A percentile compares a stretch with the other conserved stretches of the same genome.
These are phyloP conservation scores for Triglochin maritima DNA, from an alignment of 106 monocot species.

Conservation along the genomic window DNA sequence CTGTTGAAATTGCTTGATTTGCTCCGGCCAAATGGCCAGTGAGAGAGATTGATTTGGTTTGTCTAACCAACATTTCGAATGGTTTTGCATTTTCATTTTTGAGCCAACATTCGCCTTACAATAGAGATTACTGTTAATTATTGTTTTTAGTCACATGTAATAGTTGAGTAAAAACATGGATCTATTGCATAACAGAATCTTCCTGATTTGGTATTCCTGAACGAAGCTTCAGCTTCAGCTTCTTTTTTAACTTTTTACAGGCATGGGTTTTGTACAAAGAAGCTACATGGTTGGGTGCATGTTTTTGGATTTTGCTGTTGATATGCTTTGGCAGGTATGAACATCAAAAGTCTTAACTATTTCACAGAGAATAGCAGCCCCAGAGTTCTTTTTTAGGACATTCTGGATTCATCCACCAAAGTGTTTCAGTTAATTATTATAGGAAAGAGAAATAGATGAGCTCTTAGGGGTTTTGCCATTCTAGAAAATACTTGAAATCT, in stretches of 20 bases:
- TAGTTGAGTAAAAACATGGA: neutral
- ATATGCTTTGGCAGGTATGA: conserved; percentile 71
- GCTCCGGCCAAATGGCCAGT: too few species aligned
- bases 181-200: neutral
- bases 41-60: too few species aligned
- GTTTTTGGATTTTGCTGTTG: conserved; percentile 59
- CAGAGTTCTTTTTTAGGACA: neutral
- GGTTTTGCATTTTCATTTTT: too few species aligned
- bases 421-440: too few species aligned
- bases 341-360: neutral
- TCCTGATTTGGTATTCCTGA: neutral
- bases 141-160: too few species aligned
- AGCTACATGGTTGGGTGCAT: conserved; percentile 38
- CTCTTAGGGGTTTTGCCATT: too few species aligned
- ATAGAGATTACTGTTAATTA: too few species aligned
- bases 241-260: conserved; percentile 15
- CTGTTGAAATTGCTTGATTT: too few species aligned
- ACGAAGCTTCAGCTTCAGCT: neutral
- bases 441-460: too few species aligned
- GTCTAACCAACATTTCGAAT: too few species aligned
- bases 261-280: conserved; percentile 74
- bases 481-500: too few species aligned
- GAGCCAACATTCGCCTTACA: too few species aligned
- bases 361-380: neutral
- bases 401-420: neutral